Evolutionary conservation across 805 yeast genomes (phyloP).

Genomic region (Monosporozyma aquatica): DNA sequence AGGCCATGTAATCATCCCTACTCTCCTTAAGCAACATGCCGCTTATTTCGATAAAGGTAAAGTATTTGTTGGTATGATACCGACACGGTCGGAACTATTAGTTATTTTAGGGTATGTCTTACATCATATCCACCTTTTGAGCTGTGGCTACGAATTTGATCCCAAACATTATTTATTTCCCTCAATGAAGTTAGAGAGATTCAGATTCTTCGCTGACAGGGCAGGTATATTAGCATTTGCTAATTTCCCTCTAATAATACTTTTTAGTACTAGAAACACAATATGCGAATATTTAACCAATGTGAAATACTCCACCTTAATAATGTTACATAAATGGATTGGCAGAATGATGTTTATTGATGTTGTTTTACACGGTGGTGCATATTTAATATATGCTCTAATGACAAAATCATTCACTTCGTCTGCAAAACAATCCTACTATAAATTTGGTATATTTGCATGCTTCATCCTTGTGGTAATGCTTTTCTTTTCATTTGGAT

Average conservation of each 20-base stretch:
- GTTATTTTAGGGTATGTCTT: slow-evolving; percentile 14
- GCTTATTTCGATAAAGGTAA: slow-evolving; percentile 8
- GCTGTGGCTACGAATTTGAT: slow-evolving; percentile 11
- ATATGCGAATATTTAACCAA: slow-evolving; percentile 53
- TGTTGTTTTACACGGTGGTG: slow-evolving; percentile 32
- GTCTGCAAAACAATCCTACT: slow-evolving; percentile 16
- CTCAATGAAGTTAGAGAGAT: slow-evolving; percentile 9
- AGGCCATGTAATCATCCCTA: slow-evolving; percentile 14
- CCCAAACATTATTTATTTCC: slow-evolving; percentile 12
- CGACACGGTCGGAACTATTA: slow-evolving; percentile 18
- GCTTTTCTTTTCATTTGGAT: slow-evolving; percentile 25
- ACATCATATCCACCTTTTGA: slow-evolving; percentile 11
- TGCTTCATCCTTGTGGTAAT: slow-evolving; percentile 24
- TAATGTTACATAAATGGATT: slow-evolving; percentile 55
- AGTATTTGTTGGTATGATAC: slow-evolving; percentile 13
- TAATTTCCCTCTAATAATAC: slow-evolving; percentile 44
- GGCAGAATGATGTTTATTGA: slow-evolving; percentile 34
- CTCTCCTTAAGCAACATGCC: slow-evolving; percentile 15
- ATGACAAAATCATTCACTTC: slow-evolving; percentile 8
- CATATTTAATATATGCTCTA: slow-evolving; percentile 33
- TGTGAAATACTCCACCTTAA: slow-evolving; percentile 53
- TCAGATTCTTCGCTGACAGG: slow-evolving; percentile 36
- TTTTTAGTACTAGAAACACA: slow-evolving; percentile 70
- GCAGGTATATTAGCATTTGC: slow-evolving; percentile 39
- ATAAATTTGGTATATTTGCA: slow-evolving; percentile 39